Conservation (phyloP, 2,329 filamentous ascomycete species). For the Ceratocystis smalleyi region DNA sequence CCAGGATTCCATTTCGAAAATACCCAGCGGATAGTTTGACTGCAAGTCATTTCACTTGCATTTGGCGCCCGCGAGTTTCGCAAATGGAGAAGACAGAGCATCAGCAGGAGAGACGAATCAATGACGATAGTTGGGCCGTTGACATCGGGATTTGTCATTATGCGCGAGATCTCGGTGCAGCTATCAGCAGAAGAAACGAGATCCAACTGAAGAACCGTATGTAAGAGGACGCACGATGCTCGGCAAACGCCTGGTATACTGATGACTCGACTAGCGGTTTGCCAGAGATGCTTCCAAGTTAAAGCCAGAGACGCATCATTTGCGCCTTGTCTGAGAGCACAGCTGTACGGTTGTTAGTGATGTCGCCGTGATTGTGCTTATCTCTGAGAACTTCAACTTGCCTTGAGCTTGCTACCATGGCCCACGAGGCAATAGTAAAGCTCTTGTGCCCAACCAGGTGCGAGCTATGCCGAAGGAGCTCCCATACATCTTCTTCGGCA, state of each 20-base stretch:
- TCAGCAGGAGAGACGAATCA: constrained; percentile 64
- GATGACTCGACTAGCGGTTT: constrained; percentile 53
- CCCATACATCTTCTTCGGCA: constrained; percentile 35
- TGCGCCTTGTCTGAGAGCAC: constrained; percentile 19
- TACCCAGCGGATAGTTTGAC: constrained; percentile 65
- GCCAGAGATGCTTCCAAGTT: constrained; percentile 62
- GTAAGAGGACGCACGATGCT: constrained; percentile 59
- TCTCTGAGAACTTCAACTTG: constrained; percentile 26
- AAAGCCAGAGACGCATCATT: constrained; percentile 9
- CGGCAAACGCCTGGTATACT: constrained; percentile 57
- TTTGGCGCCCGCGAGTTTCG: constrained; percentile 53
- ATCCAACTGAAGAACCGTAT: constrained; percentile 47
- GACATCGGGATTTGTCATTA: constrained; percentile 62
- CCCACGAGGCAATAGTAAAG: constrained; percentile 55
- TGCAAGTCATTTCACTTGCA: constrained; percentile 49
- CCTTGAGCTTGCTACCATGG: constrained; percentile 69
- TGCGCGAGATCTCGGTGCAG: constrained; percentile 52
- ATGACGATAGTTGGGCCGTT: constrained; percentile 64
- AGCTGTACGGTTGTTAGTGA: constrained; percentile 23
- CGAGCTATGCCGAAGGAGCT: constrained; percentile 42
- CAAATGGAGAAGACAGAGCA: constrained; percentile 51
- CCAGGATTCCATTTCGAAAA: constrained; percentile 69
- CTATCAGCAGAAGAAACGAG: constrained; percentile 54
- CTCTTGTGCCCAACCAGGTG: constrained; percentile 55
- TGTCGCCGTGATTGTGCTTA: not conserved